Evolutionary conservation across 371 early-diverging fungal species (phyloP).

Genomic region (Circinella umbellata): DNA sequence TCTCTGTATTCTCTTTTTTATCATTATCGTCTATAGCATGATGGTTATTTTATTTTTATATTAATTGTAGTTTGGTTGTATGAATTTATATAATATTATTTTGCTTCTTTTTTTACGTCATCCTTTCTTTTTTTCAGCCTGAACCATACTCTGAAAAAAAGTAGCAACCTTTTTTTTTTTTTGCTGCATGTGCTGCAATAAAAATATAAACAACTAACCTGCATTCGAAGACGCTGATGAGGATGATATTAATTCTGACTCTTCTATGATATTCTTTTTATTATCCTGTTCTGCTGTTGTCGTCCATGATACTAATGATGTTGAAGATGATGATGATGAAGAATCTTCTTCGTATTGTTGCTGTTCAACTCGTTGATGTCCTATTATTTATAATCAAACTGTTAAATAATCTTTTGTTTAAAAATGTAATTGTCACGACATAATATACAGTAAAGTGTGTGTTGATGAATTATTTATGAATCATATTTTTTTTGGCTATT

Average conservation of each 20-base stretch:
- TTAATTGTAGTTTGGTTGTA: no score
- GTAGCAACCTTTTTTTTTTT: neutral
- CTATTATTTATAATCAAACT: neutral
- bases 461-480: no score
- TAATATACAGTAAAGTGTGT: no score
- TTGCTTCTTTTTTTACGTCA: no score
- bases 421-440: no score
- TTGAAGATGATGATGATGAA: neutral
- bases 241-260: neutral
- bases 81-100: neutral
- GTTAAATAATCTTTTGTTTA: no score
- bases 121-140: no score
- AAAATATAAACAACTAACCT: neutral
- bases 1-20: neutral
- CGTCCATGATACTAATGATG: neutral
- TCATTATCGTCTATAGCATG: neutral
- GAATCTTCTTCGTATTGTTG: neutral
- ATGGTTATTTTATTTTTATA: neutral
- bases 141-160: no score
- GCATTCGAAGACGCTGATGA: neutral
- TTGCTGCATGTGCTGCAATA: constrained; percentile 6
- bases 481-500: no score
- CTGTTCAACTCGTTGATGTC: neutral
- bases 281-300: neutral
- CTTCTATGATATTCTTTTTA: neutral